Evolutionary conservation across 345 rosid species (phyloP), one percentile per base, ranked within the genome.

Genomic region (Melastoma malabathricum): DNA sequence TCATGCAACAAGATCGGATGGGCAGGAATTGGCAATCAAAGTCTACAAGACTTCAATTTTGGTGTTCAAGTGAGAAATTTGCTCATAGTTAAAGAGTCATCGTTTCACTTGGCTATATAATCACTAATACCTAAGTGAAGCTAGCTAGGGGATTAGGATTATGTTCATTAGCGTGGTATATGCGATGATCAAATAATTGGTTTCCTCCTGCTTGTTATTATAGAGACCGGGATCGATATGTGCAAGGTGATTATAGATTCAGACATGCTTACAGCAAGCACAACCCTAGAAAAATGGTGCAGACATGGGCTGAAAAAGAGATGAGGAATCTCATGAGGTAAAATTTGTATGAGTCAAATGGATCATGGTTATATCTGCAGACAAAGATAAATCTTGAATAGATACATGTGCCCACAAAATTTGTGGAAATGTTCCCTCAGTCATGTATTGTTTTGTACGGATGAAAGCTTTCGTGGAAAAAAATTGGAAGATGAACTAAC

Each of bases 261-360:
- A 80, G 98, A 72, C 51, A 80, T 74, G 96, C 95, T 14, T 90
- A 90, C 64, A 78, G 93, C 73, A 81, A 82, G 68, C 98, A 90
- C 66, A 90, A 90, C 71, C 96, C 96, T 2, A 78, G 98, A 54
- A 86, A 90, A 77, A 90, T 90, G 98, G 98, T 90, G 19, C 80
- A 86, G 68, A 90, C 87, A 0, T 90, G 98, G 98, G 98, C 98
- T 64, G 98, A 90, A 67, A 90, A 90, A 60, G 98, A 90, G 77
- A 78, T 82, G 76, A 78, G 98, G 68, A 90, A 90, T 75, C 96
- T 86, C 54, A 59, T 80, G 79, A 86, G 98, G 98, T 81, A 62
- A 62, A 22, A 14, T 34, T 2, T 18, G 34, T 31, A 27, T 41
- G 48, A 14, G 53, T 60, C 12, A 23, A 15, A 27, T 27, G 31